These are phyloP conservation scores for Delonix regia DNA, from an alignment of 306 rosid species.

Conservation along the genomic window DNA sequence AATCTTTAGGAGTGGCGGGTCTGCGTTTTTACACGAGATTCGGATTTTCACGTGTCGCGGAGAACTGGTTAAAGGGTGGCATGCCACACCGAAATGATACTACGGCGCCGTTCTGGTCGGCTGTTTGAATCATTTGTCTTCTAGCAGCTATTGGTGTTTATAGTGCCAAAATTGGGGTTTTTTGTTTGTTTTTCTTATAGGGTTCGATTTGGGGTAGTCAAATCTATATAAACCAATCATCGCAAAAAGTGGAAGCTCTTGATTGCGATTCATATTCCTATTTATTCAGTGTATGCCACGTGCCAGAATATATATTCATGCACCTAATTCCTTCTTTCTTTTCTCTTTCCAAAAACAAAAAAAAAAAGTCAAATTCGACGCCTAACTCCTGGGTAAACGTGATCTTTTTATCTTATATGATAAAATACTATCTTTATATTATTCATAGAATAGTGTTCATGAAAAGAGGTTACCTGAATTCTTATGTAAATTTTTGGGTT, in stretches of 20 bases:
- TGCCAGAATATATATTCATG: conserved; percentile 3
- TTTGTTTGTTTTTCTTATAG: too few species aligned
- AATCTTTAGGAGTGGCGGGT: conserved; percentile 61
- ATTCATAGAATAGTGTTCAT: too few species aligned
- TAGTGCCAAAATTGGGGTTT: not conserved
- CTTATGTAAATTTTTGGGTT: too few species aligned
- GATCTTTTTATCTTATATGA: too few species aligned
- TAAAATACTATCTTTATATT: too few species aligned
- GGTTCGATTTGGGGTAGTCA: not conserved
- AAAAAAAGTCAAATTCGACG: too few species aligned
- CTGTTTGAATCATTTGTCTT: not conserved
- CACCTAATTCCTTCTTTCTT: not conserved
- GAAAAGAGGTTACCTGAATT: too few species aligned
- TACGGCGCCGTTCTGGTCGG: conserved; percentile 38
- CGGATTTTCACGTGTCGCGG: conserved; percentile 28
- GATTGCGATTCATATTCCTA: not conserved
- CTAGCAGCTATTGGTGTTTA: not conserved
- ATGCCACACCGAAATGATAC: not conserved
- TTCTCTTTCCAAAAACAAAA: too few species aligned
- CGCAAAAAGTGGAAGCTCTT: not conserved
- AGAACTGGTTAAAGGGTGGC: not conserved
- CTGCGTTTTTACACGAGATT: conserved; percentile 35
- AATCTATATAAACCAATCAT: not conserved
- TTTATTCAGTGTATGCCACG: not conserved
- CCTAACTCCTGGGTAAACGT: too few species aligned